Base-by-base conservation (phyloP, 106 monocot genomes). In the Chionographis japonica region DNA sequence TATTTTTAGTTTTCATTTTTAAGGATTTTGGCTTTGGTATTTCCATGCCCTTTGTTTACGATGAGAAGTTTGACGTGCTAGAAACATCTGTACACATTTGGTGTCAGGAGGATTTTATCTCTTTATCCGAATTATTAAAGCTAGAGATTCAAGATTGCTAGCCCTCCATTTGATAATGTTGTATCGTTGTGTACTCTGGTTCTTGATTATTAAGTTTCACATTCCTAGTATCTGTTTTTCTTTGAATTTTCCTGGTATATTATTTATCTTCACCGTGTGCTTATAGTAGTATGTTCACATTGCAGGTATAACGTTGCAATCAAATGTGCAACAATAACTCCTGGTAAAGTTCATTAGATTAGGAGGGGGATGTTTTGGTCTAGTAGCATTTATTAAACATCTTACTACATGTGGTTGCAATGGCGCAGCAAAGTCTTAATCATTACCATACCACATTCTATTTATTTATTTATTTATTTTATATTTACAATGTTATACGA, bases 261-360 rank as follows among this genome's bases (percentile, higher is more conserved):
- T 59, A 43, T 46, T 10, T 49, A 8, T 64, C 8, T 4, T 14
- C 60, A 41, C 59, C 16, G 43, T 13, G 57, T 37, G 4, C 65
- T 65, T 11, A 59, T 41, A 13, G 6, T 81, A 42, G 27, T 27
- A 41, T 51, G 12, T 58, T 56, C 40, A 13, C 6, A 10, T 68
- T 85, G 68, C 76, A 94, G 94, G 58, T 94, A 94, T 56, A 94
- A 94, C 53, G 90, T 90, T 12, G 94, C 94, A 49, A 83, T 94
- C 39, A 94, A 94, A 73, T 94, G 94, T 72, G 94, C 94, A 52
- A 94, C 94, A 56, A 90, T 94, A 38, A 94, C 94, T 66, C 94
- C 94, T 71, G 94, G 94, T 94, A 77, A 49, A 62, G 9, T n/a
- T 68, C 13, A 50, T 50, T 3, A 42, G 37, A 38, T 27, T 37